Base-by-base conservation (phyloP, 2,329 filamentous ascomycete species). In the Ophiocordyceps camponoti-rufipedis region DNA sequence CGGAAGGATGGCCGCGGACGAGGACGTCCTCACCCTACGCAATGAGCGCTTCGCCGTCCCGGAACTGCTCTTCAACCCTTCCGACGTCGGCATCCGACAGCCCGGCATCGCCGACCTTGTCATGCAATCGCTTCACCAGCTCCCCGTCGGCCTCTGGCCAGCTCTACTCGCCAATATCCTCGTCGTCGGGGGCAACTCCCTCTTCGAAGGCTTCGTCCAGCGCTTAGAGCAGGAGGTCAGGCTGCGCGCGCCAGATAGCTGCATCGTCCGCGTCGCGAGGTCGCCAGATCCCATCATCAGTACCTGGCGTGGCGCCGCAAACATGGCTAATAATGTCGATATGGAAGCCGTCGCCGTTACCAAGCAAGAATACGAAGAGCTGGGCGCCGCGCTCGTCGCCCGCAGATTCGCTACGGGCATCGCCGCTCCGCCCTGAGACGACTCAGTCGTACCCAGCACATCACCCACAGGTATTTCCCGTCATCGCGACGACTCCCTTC, bases 1-100 rank as follows among this genome's bases (percentile, higher is more conserved):
- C 3, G 62, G 62, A 28, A 72, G 69, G 52, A 55, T 69, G 14
- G 60, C 33, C 19, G 32, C 44, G 0, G 56, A 62, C 45, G 89
- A 96, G 58, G 88, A 96, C 58, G 70, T 88, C 13, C 65, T 98
- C 50, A 85, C 87, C 0, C 69, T 98, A 10, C 81, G 85, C 5
- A 96, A 95, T 60, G 91, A 98, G 64, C 77, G 89, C 42, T 98
- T 98, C 58, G 70, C 78, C 2, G 82, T 94, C 0, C 89, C 91
- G 0, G 91, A 98, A 59, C 70, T 96, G 6, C 65, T 98, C 3
- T 96, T 98, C 64, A 82, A 74, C 46, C 91, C 91, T 0, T 72
- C 74, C 4, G 89, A 96, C 62, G 80, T 94, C 41, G 88, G 87
- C 1, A 77, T 95, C 61, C 75, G 78, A 42, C 85, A 94, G 55